Conservation (phyloP, 75 land plant species). For the Pinus taeda region DNA sequence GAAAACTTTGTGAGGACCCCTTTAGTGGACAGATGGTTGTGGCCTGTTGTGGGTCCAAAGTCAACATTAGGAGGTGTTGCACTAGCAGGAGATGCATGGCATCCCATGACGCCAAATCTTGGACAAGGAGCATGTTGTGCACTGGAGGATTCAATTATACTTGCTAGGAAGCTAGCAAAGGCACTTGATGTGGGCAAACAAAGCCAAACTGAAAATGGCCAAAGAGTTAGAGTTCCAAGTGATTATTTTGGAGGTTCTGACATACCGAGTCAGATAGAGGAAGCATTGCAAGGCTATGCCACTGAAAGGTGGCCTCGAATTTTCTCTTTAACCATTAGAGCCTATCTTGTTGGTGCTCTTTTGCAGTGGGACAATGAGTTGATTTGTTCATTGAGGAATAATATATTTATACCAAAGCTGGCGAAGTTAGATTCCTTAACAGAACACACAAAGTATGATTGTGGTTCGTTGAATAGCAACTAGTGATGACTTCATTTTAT, state of each 20-base stretch:
- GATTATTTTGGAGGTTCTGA: not conserved
- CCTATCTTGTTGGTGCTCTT: constrained; percentile 58
- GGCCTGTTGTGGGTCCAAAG: constrained; percentile 55
- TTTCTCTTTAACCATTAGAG: constrained; percentile 62
- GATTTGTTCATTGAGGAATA: constrained; percentile 58
- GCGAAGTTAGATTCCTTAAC: constrained; percentile 51
- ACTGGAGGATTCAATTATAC: constrained; percentile 74
- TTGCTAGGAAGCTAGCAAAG: constrained; percentile 54
- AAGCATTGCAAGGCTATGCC: constrained; percentile 34
- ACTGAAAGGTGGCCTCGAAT: constrained; percentile 54
- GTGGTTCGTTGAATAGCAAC: constrained; percentile 27
- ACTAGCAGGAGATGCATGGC: constrained; percentile 93
- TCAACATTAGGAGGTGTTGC: constrained; percentile 48
- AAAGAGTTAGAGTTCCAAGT: no score
- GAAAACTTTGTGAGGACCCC: constrained; percentile 50
- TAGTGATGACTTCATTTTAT: not conserved
- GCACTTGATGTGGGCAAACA: constrained; percentile 16
- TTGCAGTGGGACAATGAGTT: constrained; percentile 69
- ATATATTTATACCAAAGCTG: constrained; percentile 53
- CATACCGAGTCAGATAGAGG: constrained; percentile 17
- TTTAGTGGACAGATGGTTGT: constrained; percentile 69
- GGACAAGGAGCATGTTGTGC: constrained; percentile 93
- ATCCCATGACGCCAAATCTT: constrained; percentile 93
- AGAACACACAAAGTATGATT: constrained; percentile 73
- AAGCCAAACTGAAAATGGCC: not conserved